phyloP scores from a whole-genome alignment of 169 alveolate genomes.

The Plasmodium billcollinsi region DNA sequence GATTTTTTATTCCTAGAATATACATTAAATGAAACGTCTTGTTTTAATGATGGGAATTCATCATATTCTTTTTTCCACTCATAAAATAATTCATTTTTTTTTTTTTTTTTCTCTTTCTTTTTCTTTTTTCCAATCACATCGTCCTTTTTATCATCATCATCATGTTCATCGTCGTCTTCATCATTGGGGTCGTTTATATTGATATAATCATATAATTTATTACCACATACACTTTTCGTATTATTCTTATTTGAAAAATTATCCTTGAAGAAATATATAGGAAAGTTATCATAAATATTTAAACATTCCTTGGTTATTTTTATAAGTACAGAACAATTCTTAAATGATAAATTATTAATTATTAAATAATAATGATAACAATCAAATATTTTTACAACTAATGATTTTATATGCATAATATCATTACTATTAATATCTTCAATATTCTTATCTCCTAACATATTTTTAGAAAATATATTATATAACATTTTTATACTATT shows the following conservation, averaged over 20 bases:
- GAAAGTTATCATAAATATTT: conserved; percentile 66
- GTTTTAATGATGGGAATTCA: conserved; percentile 10
- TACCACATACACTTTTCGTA: not conserved
- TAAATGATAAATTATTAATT: conserved; percentile 44
- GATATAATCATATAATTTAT: conserved; percentile 40
- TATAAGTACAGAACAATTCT: conserved; percentile 25
- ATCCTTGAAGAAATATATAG: conserved; percentile 56
- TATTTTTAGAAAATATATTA: conserved; percentile 2
- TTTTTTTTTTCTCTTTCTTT: not conserved
- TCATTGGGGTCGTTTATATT: conserved; percentile 23
- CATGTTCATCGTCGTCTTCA: not conserved
- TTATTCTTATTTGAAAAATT: conserved; percentile 2
- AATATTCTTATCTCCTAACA: conserved; percentile 3
- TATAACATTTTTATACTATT: conserved; percentile 57
- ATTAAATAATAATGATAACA: conserved; percentile 40
- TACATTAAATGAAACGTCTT: conserved; percentile 8
- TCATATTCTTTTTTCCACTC: not conserved
- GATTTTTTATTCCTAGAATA: not conserved
- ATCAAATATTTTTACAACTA: conserved; percentile 52
- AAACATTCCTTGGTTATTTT: conserved; percentile 60
- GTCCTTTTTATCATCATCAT: not conserved
- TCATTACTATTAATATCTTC: conserved; percentile 25
- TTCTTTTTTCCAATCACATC: not conserved
- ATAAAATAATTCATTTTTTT: not conserved
- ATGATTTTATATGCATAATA: conserved; percentile 6